These are phyloP conservation scores for Meira miltonrushii DNA, from an alignment of 1,284 basidiomycete species.

Conservation along the genomic window DNA sequence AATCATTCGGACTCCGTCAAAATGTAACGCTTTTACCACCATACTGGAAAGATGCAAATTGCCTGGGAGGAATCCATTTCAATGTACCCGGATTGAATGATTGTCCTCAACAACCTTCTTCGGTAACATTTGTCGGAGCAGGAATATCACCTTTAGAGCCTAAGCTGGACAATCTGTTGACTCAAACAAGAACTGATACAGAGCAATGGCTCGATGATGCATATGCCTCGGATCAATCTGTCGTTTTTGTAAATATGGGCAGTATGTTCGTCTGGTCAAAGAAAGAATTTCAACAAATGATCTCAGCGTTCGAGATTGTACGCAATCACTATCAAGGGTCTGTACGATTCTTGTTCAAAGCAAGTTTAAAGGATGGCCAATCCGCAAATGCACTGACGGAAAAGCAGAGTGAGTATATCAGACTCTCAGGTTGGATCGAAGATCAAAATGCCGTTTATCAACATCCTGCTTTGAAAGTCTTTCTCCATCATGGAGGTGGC, in stretches of 20 bases:
- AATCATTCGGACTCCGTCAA: neutral
- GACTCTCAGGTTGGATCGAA: constrained; percentile 33
- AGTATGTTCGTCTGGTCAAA: constrained; percentile 42
- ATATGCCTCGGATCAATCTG: constrained; percentile 16
- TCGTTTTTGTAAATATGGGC: constrained; percentile 49
- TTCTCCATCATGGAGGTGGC: constrained; percentile 45
- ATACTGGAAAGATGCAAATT: neutral
- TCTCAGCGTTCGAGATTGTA: constrained; percentile 28
- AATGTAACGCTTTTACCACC: neutral
- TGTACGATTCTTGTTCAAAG: constrained; percentile 9
- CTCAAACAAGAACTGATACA: neutral
- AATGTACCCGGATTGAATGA: neutral
- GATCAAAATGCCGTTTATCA: constrained; percentile 30
- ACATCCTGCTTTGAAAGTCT: constrained; percentile 36
- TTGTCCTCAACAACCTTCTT: neutral
- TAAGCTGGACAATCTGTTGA: too few species aligned
- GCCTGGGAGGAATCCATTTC: neutral
- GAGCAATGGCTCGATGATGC: neutral
- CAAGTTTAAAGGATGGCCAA: neutral
- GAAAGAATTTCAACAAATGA: constrained; percentile 29
- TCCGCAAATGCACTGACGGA: neutral
- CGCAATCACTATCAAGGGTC: constrained; percentile 26
- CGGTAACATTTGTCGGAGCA: neutral
- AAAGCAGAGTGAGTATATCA: constrained; percentile 30
- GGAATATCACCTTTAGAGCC: neutral